Percentiles rank a stretch among this genome's conserved stretches.
Evolutionary conservation across 2,329 filamentous ascomycete species (phyloP).

Genomic region (Clonostachys byssicola): DNA sequence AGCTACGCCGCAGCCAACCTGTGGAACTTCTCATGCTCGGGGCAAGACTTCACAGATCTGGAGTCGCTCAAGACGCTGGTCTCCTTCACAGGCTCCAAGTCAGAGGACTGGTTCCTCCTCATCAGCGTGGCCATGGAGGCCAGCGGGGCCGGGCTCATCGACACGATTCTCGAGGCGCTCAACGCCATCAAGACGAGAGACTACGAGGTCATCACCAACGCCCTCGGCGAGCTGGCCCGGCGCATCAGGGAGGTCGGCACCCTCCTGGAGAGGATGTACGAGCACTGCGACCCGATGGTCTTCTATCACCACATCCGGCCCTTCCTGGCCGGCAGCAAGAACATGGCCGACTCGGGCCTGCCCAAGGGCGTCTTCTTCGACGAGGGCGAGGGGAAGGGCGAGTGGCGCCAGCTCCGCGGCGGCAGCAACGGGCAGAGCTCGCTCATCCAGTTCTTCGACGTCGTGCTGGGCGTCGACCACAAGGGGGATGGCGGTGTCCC

Average conservation of each 20-base stretch:
- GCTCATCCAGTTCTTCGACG: constrained; percentile 88
- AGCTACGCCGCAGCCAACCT: constrained; percentile 84
- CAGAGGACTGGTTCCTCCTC: constrained; percentile 94
- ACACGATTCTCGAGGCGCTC: constrained; percentile 74
- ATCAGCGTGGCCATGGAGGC: constrained; percentile 90
- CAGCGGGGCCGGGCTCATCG: constrained; percentile 69
- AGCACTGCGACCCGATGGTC: constrained; percentile 78
- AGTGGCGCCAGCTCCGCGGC: constrained; percentile 77
- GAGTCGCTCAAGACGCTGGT: constrained; percentile 67
- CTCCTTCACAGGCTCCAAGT: constrained; percentile 83
- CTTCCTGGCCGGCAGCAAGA: constrained; percentile 86
- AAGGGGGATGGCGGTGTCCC: constrained; percentile 26
- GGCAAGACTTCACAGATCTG: constrained; percentile 54
- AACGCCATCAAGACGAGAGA: constrained; percentile 61
- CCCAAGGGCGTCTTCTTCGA: constrained; percentile 84
- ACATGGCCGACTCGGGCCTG: constrained; percentile 81
- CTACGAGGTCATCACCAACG: constrained; percentile 53
- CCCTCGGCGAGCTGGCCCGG: constrained; percentile 60
- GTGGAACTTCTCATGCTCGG: constrained; percentile 73
- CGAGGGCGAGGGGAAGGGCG: constrained; percentile 58
- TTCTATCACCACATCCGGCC: constrained; percentile 90
- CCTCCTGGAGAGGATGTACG: constrained; percentile 80
- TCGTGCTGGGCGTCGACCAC: constrained; percentile 82
- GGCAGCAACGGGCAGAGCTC: constrained; percentile 93
- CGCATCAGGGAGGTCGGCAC: constrained; percentile 64